Base-by-base conservation (phyloP, 2,329 filamentous ascomycete species). In the Bipolaris cookei region DNA sequence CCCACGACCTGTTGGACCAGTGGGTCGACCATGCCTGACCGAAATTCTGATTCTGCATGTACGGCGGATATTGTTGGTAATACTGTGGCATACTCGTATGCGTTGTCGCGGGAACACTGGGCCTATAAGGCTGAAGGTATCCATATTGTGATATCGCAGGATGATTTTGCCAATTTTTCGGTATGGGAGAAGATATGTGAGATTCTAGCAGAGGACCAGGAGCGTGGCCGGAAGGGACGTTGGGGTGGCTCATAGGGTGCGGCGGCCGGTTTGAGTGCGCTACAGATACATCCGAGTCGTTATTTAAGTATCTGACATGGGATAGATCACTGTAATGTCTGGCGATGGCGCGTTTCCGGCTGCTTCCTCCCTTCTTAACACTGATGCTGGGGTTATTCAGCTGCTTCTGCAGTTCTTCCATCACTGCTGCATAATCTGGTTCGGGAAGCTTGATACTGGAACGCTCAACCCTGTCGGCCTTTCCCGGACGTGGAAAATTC, bases 401-500 rank as follows among this genome's bases (percentile, higher is more conserved):
- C 20, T 42, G 43, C 8, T 21, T 38, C 21, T n/a, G 18, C 37
- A 45, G 11, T 3, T 34, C 38, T 1, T 14, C 25, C 18, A 48
- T 23, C 3, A 16, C 8, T 0, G 23, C 44, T 14, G 5, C 30
- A 6, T 41, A 35, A 8, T 18, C 16, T 5, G 49, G 7, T 6
- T 20, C 14, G 3, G 34, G 18, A 8, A 23, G n/a, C 20, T 23
- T 30, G 43, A 14, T 14, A 7, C 16, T n/a, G 25, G 18, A 14
- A 16, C 6, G 20, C 7, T 14, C n/a, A 23, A 8, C 13, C 3
- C 2, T n/a, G 3, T 16, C 23, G 18, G 34, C 8, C 21, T 30
- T 20, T 5, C 16, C 7, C 37, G 14, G 3, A 38, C 60, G 51
- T 14, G 50, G 55, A 16, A 56, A 55, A 30, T 51, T 32, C 11